Evolutionary conservation across 805 yeast species (phyloP), one percentile per base, ranked within the genome.

Genomic region (Nakazawaea ambrosiae): DNA sequence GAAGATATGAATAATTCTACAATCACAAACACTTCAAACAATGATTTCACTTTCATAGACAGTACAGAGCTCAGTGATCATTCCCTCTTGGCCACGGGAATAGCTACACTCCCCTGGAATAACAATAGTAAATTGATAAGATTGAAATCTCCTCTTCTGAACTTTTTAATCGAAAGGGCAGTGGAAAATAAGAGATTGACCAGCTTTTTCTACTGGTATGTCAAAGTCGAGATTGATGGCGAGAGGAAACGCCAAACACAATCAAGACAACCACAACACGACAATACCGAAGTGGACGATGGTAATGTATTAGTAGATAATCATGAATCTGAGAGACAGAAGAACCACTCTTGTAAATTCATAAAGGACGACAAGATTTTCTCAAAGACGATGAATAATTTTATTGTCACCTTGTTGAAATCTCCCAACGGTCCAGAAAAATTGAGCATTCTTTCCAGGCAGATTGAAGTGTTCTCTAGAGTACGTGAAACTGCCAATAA

Each of bases 161-260:
- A 75, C 36, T 88, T 90, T 51, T 61, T 92, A 28, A 79, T 89
- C 29, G 77, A 77, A 20, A 67, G 90, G 32, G 78, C 95, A 0
- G 64, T 79, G 1, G 62, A 70, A 15, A 83, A 81, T 51, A 70
- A 73, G 16, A 64, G 72, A 15, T 63, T 94, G 28, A 92, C 95
- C 0, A 88, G 80, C 51, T 86, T 73, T 51, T 76, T 94, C 43
- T 89, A 86, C 56, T 92, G 98, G 97, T 86, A 81, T 53, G 71
- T 92, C 35, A 81, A 79, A 45, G 95, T 94, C 2, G 97, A 90
- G 51, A 73, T 81, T 22, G 86, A 81, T 49, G 96, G 85, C 40
- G 73, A 69, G 26, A 53, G 57, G 25, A 31, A 17, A 8, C 12
- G 35, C 5, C 24, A 31, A 26, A 17, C 31, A 7, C 25, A 31